These are phyloP conservation scores for Ophiosphaerella narmari DNA, from an alignment of 2,329 filamentous ascomycete genomes.

Conservation along the genomic window DNA sequence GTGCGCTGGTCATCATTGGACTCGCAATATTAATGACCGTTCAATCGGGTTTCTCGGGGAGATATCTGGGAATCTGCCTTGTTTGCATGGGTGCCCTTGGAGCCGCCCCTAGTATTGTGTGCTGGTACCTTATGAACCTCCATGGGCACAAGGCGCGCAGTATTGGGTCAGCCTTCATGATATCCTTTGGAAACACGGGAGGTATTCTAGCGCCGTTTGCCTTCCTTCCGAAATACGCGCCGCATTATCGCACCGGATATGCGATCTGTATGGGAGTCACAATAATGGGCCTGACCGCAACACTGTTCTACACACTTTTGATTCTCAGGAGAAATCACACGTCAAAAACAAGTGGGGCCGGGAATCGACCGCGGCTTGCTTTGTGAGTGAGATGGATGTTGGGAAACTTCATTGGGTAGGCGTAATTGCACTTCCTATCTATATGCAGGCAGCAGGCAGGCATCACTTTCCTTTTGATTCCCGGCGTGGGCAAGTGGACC, in stretches of 20 bases:
- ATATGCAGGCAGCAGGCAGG: not conserved
- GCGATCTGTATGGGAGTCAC: constrained; percentile 46
- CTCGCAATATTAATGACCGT: constrained; percentile 59
- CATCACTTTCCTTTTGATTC: not conserved
- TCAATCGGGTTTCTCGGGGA: constrained; percentile 26
- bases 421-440: not conserved
- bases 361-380: not conserved
- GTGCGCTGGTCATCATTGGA: constrained; percentile 51
- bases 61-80: constrained; percentile 40
- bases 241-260: constrained; percentile 53
- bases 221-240: constrained; percentile 51
- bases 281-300: not conserved
- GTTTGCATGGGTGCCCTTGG: constrained; percentile 39
- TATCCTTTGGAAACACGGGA: constrained; percentile 51
- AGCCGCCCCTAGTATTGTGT: constrained; percentile 30
- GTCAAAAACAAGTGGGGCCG: not conserved
- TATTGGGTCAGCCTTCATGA: constrained; percentile 55
- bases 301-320: not conserved
- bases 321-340: not conserved
- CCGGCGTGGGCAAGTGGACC: not conserved
- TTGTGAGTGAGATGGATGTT: not conserved
- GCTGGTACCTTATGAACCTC: constrained; percentile 47
- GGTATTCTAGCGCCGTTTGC: constrained; percentile 56
- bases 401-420: too few species aligned
- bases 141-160: constrained; percentile 59